Evolutionary conservation across 345 rosid genomes (phyloP), one percentile per base, ranked within the genome.

Genomic region (Populus euphratica): DNA sequence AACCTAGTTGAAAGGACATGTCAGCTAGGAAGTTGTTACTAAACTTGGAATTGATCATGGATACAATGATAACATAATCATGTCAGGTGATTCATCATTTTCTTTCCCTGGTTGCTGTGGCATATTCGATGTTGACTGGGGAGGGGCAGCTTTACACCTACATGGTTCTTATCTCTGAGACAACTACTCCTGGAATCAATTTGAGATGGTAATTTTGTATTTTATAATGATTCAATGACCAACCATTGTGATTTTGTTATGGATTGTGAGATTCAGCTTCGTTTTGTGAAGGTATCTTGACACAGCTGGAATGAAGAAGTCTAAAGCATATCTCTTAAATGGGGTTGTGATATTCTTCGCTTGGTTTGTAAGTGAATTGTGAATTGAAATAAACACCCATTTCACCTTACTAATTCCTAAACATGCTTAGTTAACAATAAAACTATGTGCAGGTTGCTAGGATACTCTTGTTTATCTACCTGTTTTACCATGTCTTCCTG

Each of bases 101-200:
- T 49, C 87, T 93, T 75, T 93, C 98, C 16, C 87, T 81, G 69
- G 70, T 84, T 50, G 86, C 91, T 0, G 88, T 94, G 59, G 91
- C 94, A 44, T 94, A 94, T 83, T 79, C 97, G 54, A 81, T 94
- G 86, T 85, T 91, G 79, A 78, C 89, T 9, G 88, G 94, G 77
- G 98, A 94, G 79, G 97, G 92, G 56, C 98, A 93, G 78, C 76
- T 91, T 65, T 93, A 94, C 66, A 87, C 90, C n/a, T 94, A 81
- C 84, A 90, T 93, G 98, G 89, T 89, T 80, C 87, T 94, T 56
- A 85, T 94, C 78, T 93, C 98, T 10, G 98, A 93, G 87, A 80
- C 90, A 72, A 94, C 98, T 13, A 91, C 98, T 59, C 98, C 98
- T 5, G 95, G 82, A 86, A 86, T 94, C 56, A 90, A 94, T 81